Base-by-base conservation (phyloP, 257 asterid species). In the Solanum chmielewskii region DNA sequence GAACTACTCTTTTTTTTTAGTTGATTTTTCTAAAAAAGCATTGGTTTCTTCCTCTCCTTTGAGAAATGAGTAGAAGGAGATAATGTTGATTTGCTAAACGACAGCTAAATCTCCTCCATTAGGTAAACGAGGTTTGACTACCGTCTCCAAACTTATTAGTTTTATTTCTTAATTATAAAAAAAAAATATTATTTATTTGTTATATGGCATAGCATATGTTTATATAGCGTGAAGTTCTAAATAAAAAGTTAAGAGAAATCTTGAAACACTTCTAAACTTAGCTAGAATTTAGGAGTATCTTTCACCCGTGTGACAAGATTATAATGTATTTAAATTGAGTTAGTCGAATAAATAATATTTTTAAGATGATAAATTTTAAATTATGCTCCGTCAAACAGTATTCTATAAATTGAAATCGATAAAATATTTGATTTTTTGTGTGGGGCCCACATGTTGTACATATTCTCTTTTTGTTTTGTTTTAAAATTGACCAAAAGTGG, bases 121-220 rank as follows among this genome's bases (percentile, higher is more conserved):
- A 45, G 16, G 41, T 47, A 47, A 80, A 80, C 41, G 18, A 80
- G 42, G 66, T 80, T 80, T 52, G 62, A 52, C 62, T 52, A 52
- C 23, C 20, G 2, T 52, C 62, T 52, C 4, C 0, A 1, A 52
- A 15, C 1, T 52, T 52, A 6, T 52, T 52, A 52, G 2, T 52
- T 52, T 52, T 2, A 52, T 52, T 52, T 16, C 0, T 16, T 1
- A 52, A 52, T 0, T 16, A 52, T 2, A 3, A 2, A 52, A 2
- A 52, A 1, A 6, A 52, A 2, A 52, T 16, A 0, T 3, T 0
- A 16, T 0, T 52, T 0, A 52, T 52, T 1, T 52, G 1, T 52
- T 9, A 52, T 7, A 52, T 52, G 7, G 0, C 23, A 16, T 49
- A 49, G 20, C 1, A 29, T 6, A 68, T 16, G 0, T 16, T 69